Evolutionary conservation across 2,329 filamentous ascomycete species (phyloP).

Genomic region (Colletotrichum simmondsii): DNA sequence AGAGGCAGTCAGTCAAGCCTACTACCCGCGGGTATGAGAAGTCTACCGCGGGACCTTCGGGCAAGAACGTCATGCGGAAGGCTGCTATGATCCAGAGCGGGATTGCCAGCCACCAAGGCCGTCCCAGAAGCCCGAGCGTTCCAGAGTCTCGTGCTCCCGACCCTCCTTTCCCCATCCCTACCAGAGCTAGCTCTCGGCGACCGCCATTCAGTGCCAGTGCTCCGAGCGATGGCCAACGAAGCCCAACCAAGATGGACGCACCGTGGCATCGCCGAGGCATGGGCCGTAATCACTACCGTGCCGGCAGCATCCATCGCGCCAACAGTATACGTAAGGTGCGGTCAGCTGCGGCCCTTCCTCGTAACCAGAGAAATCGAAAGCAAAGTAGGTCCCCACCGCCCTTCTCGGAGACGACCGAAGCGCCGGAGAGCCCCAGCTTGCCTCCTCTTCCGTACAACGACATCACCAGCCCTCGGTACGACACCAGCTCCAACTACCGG

Average conservation of each 20-base stretch:
- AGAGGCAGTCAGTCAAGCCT: conserved; percentile 46
- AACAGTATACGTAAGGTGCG: conserved; percentile 84
- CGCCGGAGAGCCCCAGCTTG: conserved; percentile 75
- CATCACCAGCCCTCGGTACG: conserved; percentile 68
- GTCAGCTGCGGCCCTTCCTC: conserved; percentile 80
- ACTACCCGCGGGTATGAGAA: conserved; percentile 50
- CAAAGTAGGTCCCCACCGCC: conserved; percentile 71
- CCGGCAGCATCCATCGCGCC: conserved; percentile 58
- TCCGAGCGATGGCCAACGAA: conserved; percentile 78
- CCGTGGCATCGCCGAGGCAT: conserved; percentile 65
- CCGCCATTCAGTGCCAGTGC: conserved; percentile 73
- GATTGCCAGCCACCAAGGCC: conserved; percentile 74
- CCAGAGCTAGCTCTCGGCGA: conserved; percentile 86
- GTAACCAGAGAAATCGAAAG: conserved; percentile 60
- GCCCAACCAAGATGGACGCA: conserved; percentile 74
- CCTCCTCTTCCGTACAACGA: conserved; percentile 80
- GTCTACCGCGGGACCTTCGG: conserved; percentile 49
- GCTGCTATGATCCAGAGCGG: conserved; percentile 85
- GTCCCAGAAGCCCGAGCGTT: conserved; percentile 73
- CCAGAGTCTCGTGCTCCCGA: conserved; percentile 61
- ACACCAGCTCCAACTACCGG: conserved; percentile 51
- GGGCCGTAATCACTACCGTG: conserved; percentile 61
- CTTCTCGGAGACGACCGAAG: conserved; percentile 74
- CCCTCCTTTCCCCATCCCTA: conserved; percentile 93
- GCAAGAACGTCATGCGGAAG: conserved; percentile 75